Base-by-base conservation (phyloP, 441 rosid species). In the Gossypium lobatum region DNA sequence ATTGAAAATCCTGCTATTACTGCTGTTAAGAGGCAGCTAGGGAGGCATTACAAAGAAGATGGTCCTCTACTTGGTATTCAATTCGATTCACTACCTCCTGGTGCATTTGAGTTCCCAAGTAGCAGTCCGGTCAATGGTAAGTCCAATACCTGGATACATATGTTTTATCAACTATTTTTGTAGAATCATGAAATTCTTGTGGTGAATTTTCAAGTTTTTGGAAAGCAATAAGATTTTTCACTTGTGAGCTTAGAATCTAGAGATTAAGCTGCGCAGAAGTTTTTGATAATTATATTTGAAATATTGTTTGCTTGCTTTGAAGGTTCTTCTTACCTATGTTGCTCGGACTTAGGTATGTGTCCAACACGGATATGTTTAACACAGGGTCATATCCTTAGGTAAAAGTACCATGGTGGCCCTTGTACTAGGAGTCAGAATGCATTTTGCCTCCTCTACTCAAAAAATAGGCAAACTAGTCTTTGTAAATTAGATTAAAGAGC, bases 1-100 rank as follows among this genome's bases (percentile, higher is more conserved):
- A 74, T 68, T 58, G 97, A 92, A 85, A 91, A 91, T 84, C 87
- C 84, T 76, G 94, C 93, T 74, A 81, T 92, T 63, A 88, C 87
- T 72, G 91, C 94, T 48, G 92, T 92, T 57, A 91, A 88, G 87
- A 89, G 86, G 85, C 98, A 94, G 70, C 77, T 94, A 73, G 98
- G 97, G 61, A 83, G 85, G 79, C 83, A 87, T 74, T 94, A 89
- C 71, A 83, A 78, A 75, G 92, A 85, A 80, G 92, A 91, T 78
- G 98, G 97, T 78, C 98, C 98, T 3, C 86, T 82, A n/a, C 88
- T 92, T 26, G 90, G 93, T 76, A 80, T 89, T 80, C 87, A 75
- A 64, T 94, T 94, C 82, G 87, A 91, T 76, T 79, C 86, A 70
- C 93, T 92, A 80, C 97, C 97, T 76, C 97, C 97, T 54, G 84